phyloP scores from a whole-genome alignment of 192 early-diverging fungal genomes.

The Entomortierella chlamydospora region DNA sequence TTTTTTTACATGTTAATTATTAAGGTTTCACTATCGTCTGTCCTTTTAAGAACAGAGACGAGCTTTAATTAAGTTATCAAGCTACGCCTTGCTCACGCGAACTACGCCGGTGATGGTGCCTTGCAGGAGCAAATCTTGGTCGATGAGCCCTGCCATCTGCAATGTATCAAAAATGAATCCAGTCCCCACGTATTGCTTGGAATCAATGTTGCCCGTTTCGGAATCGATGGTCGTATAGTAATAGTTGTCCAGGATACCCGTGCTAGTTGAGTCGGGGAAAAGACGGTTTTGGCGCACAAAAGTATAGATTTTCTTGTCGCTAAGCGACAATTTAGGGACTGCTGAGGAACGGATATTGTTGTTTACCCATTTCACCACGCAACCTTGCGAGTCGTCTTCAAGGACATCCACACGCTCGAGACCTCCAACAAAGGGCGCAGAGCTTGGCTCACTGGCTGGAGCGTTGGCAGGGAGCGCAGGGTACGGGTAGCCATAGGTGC shows the following conservation, averaged over 20 bases:
- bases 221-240: conserved; percentile 30
- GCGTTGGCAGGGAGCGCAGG: conserved; percentile 25
- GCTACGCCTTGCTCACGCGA: conserved; percentile 28
- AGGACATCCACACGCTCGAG: conserved; percentile 39
- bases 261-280: conserved; percentile 18
- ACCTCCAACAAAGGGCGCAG: conserved; percentile 31
- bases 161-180: conserved; percentile 30
- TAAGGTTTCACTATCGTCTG: too few species aligned
- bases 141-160: conserved; percentile 34
- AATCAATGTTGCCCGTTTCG: conserved; percentile 30
- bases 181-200: conserved; percentile 24
- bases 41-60: conserved; percentile 1
- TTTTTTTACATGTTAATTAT: too few species aligned
- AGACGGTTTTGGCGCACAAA: conserved; percentile 28
- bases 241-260: conserved; percentile 33
- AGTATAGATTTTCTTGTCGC: conserved; percentile 36
- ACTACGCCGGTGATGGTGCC: conserved; percentile 32
- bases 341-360: conserved; percentile 34
- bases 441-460: conserved; percentile 25
- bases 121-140: conserved; percentile 10
- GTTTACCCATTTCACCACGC: conserved; percentile 33
- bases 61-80: conserved; percentile 8
- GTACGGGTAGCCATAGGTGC: conserved; percentile 34
- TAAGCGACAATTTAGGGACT: conserved; percentile 28
- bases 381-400: conserved; percentile 29